Evolutionary conservation across 2,329 filamentous ascomycete genomes (phyloP).

Genomic region (Penicillium janthinellum): DNA sequence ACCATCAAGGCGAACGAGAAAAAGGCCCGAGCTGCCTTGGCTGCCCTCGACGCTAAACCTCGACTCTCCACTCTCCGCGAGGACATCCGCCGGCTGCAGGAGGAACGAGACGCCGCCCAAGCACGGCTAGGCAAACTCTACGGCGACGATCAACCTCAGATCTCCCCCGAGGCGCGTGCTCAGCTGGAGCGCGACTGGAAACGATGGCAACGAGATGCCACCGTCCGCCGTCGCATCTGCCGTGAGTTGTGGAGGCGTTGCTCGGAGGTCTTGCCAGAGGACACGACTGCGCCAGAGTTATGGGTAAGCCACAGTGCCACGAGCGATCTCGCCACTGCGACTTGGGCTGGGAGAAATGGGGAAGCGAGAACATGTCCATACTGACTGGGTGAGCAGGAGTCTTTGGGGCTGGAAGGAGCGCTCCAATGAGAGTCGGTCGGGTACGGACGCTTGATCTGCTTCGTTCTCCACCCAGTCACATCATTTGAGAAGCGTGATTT

Average conservation of each 20-base stretch:
- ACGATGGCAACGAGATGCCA: constrained; percentile 46
- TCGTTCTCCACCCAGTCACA: constrained; percentile 22
- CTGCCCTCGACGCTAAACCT: constrained; percentile 51
- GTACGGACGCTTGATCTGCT: constrained; percentile 22
- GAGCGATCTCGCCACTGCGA: neutral
- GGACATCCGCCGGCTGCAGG: constrained; percentile 47
- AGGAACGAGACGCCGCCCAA: constrained; percentile 46
- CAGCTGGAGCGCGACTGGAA: constrained; percentile 51
- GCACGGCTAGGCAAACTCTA: constrained; percentile 46
- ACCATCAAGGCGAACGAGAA: constrained; percentile 52
- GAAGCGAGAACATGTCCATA: neutral
- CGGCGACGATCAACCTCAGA: constrained; percentile 42
- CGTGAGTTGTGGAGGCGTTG: constrained; percentile 55
- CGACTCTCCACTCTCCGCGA: constrained; percentile 54
- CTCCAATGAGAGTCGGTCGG: constrained; percentile 25
- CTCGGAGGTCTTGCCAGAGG: constrained; percentile 51
- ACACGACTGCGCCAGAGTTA: constrained; percentile 51
- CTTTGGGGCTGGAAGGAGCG: constrained; percentile 41
- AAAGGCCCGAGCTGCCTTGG: constrained; percentile 50
- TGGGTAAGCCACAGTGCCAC: constrained; percentile 44
- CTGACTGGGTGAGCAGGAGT: constrained; percentile 30
- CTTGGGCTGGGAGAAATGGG: neutral
- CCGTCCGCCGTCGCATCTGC: constrained; percentile 51
- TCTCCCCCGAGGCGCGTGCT: constrained; percentile 53
- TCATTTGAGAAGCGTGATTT: constrained; percentile 25